phyloP scores from a whole-genome alignment of 345 rosid species.

The Salix udensis region DNA sequence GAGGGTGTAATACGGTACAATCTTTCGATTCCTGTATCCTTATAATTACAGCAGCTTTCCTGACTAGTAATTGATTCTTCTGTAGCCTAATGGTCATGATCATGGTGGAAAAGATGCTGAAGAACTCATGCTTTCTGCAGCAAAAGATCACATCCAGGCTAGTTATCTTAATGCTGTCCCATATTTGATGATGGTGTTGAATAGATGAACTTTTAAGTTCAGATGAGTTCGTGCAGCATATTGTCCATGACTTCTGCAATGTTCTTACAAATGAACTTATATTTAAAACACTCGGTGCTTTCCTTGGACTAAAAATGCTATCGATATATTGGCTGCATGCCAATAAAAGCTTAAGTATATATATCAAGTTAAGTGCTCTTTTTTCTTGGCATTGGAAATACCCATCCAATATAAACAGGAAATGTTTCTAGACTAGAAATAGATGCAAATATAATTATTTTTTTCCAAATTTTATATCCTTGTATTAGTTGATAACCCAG shows the following conservation, averaged over 20 bases:
- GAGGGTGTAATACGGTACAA: neutral
- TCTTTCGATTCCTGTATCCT: neutral
- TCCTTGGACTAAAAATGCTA: neutral
- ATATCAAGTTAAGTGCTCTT: neutral
- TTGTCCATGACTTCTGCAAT: neutral
- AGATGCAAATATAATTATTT: neutral
- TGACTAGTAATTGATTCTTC: constrained; percentile 4
- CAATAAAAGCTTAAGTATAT: neutral
- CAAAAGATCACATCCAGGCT: constrained; percentile 90
- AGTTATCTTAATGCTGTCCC: constrained; percentile 9
- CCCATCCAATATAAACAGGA: too few relatives aligned
- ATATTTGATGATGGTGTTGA: constrained; percentile 6
- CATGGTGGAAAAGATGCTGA: constrained; percentile 66
- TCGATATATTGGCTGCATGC: neutral
- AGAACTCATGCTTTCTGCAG: constrained; percentile 65
- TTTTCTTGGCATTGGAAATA: neutral
- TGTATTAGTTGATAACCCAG: neutral
- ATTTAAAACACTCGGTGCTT: neutral
- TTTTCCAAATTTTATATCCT: neutral
- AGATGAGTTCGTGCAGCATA: neutral
- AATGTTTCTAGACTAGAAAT: neutral
- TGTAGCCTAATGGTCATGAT: constrained; percentile 83
- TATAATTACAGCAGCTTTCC: neutral
- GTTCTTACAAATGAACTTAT: neutral
- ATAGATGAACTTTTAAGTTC: constrained; percentile 1